These are phyloP conservation scores for Kodamaea derodonti DNA, from an alignment of 1,139 yeast genomes.

Conservation along the genomic window DNA sequence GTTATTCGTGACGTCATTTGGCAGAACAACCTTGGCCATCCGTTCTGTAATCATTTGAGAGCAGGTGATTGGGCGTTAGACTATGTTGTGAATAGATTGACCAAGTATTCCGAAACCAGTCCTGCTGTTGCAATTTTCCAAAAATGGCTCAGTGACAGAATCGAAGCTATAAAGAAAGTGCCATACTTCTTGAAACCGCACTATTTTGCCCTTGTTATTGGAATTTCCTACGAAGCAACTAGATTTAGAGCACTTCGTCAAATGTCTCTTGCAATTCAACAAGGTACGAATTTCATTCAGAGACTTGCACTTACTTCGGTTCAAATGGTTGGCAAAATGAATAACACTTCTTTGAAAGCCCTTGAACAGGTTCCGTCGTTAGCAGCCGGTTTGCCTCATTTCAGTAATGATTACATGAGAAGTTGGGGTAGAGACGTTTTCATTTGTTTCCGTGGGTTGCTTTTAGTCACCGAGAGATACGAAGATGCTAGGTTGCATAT, in stretches of 20 bases:
- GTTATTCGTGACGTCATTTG: conserved; percentile 60
- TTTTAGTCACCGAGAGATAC: conserved; percentile 71
- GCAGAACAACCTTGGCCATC: conserved; percentile 77
- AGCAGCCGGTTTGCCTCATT: conserved; percentile 97
- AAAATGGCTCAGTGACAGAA: conserved; percentile 66
- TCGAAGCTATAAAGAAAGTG: conserved; percentile 58
- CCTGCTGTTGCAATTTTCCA: conserved; percentile 49
- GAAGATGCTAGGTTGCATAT: conserved; percentile 82
- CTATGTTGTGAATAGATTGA: conserved; percentile 60
- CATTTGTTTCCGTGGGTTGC: conserved; percentile 76
- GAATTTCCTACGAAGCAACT: conserved; percentile 79
- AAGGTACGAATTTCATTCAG: conserved; percentile 71
- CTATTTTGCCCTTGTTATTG: conserved; percentile 76
- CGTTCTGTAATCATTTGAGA: conserved; percentile 76
- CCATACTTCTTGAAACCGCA: conserved; percentile 85
- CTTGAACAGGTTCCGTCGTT: conserved; percentile 60
- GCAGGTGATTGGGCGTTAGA: conserved; percentile 90
- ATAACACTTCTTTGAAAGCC: conserved; percentile 74
- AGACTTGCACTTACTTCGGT: conserved; percentile 76
- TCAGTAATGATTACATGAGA: conserved; percentile 85
- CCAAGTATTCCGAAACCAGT: conserved; percentile 46
- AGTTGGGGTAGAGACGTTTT: conserved; percentile 99
- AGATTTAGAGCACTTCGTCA: conserved; percentile 60
- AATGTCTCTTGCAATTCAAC: conserved; percentile 52
- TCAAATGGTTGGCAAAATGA: conserved; percentile 79